A percentile compares a stretch with the other conserved stretches of the same genome.
These are phyloP conservation scores for Puccinia hordei DNA, from an alignment of 1,284 basidiomycete species.

Conservation along the genomic window DNA sequence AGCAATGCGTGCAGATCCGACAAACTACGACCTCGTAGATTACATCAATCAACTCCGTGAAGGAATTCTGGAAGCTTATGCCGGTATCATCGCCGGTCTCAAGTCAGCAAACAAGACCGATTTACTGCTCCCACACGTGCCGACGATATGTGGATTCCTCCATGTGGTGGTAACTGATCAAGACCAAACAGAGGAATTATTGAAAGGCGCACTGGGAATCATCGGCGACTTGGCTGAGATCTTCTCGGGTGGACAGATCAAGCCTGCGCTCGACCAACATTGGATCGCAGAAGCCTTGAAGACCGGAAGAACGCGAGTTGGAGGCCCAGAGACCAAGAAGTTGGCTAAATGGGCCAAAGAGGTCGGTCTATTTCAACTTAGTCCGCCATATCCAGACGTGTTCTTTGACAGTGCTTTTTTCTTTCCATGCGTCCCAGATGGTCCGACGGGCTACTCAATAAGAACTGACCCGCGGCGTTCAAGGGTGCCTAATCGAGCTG, in stretches of 20 bases:
- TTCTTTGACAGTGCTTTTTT: background rate
- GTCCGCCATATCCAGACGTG: background rate
- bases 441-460: slow-evolving; percentile 49
- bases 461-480: background rate
- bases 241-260: slow-evolving; percentile 77
- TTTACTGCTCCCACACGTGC: slow-evolving; percentile 74
- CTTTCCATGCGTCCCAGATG: slow-evolving; percentile 15
- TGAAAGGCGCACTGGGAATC: slow-evolving; percentile 76
- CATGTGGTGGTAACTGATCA: slow-evolving; percentile 79
- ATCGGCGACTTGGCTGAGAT: slow-evolving; percentile 89
- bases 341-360: slow-evolving; percentile 66
- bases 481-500: background rate
- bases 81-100: slow-evolving; percentile 86
- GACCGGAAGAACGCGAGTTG: slow-evolving; percentile 62
- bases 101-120: slow-evolving; percentile 76
- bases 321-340: slow-evolving; percentile 62
- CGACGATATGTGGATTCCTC: slow-evolving; percentile 77
- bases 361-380: slow-evolving; percentile 56
- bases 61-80: slow-evolving; percentile 94
- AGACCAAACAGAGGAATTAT: slow-evolving; percentile 76
- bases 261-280: slow-evolving; percentile 73
- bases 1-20: slow-evolving; percentile 76
- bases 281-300: slow-evolving; percentile 82
- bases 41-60: slow-evolving; percentile 89
- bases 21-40: slow-evolving; percentile 85